phyloP scores from a whole-genome alignment of 1,284 basidiomycete species.

The Puccinia polysora region DNA sequence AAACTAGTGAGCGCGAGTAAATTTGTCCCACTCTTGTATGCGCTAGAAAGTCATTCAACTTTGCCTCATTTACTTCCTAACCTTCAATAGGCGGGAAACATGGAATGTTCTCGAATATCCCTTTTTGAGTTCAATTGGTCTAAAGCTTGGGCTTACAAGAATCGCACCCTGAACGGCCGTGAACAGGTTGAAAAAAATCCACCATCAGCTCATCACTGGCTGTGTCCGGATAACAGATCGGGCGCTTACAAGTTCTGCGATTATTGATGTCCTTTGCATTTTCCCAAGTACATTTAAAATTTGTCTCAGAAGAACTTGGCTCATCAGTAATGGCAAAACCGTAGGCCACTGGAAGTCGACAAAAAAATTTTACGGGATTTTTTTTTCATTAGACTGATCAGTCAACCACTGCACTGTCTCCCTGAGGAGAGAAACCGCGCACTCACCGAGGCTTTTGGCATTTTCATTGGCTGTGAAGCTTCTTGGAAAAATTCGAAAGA shows the following conservation, averaged over 20 bases:
- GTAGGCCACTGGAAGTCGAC: background rate
- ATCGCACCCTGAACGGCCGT: slow-evolving; percentile 7
- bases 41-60: no score
- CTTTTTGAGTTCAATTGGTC: background rate
- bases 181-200: background rate
- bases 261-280: background rate
- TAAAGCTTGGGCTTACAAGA: background rate
- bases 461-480: background rate
- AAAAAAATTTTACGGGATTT: no score
- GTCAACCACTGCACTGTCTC: no score
- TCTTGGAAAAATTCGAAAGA: background rate
- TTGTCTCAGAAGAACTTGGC: no score
- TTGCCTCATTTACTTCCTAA: no score
- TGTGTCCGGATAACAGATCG: no score
- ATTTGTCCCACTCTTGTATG: no score
- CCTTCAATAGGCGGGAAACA: no score
- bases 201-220: background rate
- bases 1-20: no score
- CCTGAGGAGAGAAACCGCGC: no score
- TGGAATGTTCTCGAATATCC: no score
- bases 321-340: background rate
- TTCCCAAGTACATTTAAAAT: background rate
- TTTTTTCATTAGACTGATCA: no score
- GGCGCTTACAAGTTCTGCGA: slow-evolving; percentile 1
- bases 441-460: background rate